These are phyloP conservation scores for Cercospora sp. DNA, from an alignment of 2,329 filamentous ascomycete genomes.

Conservation along the genomic window DNA sequence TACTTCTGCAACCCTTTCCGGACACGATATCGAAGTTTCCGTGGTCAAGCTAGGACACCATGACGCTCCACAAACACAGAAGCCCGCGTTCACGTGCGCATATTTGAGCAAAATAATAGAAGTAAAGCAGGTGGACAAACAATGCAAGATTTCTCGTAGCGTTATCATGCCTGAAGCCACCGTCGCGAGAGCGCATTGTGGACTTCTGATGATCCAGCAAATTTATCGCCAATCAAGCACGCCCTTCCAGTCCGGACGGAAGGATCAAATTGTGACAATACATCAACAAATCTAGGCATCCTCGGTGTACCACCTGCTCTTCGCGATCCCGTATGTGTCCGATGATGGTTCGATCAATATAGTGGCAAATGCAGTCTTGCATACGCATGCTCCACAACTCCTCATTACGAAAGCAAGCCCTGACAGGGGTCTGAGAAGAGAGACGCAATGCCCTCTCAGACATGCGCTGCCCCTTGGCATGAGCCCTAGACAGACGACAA, in stretches of 20 bases:
- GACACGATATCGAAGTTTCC: too few species aligned
- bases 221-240: neutral
- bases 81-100: too few species aligned
- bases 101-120: too few species aligned
- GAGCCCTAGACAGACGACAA: neutral
- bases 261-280: neutral
- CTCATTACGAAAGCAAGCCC: slow-evolving; percentile 5
- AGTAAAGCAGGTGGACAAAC: too few species aligned
- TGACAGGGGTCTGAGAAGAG: neutral
- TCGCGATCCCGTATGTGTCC: neutral
- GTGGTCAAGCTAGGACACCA: too few species aligned
- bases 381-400: neutral
- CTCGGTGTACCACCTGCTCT: neutral
- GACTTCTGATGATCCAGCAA: neutral
- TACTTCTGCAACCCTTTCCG: neutral
- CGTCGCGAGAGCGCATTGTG: too few species aligned
- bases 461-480: neutral
- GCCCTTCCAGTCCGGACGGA: neutral
- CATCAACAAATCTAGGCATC: neutral
- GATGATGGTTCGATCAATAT: neutral
- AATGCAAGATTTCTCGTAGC: too few species aligned
- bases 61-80: too few species aligned
- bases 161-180: too few species aligned
- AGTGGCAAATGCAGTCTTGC: neutral
- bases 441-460: neutral